Evolutionary conservation across 1,139 yeast species (phyloP).

Genomic region (Yamadazyma pseudoaaseri): DNA sequence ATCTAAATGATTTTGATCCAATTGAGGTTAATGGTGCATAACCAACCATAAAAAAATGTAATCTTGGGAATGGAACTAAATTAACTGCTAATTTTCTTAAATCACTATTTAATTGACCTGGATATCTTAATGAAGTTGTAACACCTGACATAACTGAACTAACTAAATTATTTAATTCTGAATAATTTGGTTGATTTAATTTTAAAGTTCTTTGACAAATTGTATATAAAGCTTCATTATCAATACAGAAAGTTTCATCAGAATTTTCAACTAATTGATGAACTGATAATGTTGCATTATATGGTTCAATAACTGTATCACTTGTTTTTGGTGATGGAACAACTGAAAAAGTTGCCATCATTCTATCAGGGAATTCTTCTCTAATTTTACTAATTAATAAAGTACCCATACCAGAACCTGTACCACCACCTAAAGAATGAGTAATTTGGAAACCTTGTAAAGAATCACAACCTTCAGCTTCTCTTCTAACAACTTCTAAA

Average conservation of each 20-base stretch:
- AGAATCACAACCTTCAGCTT: constrained; percentile 90
- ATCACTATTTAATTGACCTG: constrained; percentile 91
- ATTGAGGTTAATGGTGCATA: constrained; percentile 86
- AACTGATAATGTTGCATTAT: constrained; percentile 88
- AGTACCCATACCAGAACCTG: constrained; percentile 96
- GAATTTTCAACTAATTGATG: constrained; percentile 89
- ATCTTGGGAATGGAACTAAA: constrained; percentile 91
- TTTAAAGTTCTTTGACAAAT: constrained; percentile 85
- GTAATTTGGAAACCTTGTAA: constrained; percentile 93
- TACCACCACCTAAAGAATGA: constrained; percentile 95
- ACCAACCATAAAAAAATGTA: constrained; percentile 93
- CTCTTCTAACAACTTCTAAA: constrained; percentile 86
- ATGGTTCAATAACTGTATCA: constrained; percentile 92
- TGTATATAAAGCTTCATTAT: constrained; percentile 87
- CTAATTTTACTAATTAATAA: constrained; percentile 74
- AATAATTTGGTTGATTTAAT: constrained; percentile 73
- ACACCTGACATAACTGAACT: constrained; percentile 94
- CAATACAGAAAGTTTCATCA: constrained; percentile 92
- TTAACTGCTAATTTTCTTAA: constrained; percentile 89
- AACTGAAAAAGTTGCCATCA: constrained; percentile 94
- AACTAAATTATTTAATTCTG: constrained; percentile 76
- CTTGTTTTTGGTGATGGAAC: constrained; percentile 89
- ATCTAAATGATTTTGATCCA: constrained; percentile 78
- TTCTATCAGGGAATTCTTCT: constrained; percentile 90
- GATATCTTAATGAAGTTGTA: constrained; percentile 84